Conservation (phyloP, 2,329 filamentous ascomycete species). For the Chrysoporthe cubensis region DNA sequence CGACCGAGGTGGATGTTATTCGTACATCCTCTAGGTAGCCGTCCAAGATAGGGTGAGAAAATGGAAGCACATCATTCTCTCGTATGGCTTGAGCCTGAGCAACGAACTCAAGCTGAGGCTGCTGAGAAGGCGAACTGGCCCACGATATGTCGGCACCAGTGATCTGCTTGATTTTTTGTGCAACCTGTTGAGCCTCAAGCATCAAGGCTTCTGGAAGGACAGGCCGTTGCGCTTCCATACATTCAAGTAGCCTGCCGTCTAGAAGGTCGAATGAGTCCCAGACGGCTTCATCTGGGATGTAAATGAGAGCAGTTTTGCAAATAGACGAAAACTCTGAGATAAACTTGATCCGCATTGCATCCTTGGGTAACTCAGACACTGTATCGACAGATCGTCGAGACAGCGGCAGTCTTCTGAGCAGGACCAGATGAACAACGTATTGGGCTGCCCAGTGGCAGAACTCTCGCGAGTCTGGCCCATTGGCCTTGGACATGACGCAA, state of each 20-base stretch:
- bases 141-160: constrained; percentile 13
- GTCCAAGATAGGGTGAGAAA: constrained; percentile 52
- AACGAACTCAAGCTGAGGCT: background rate
- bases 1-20: constrained; percentile 38
- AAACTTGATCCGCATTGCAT: constrained; percentile 4
- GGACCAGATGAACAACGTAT: constrained; percentile 35
- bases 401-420: constrained; percentile 34
- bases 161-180: constrained; percentile 24
- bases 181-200: constrained; percentile 16
- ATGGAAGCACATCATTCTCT: constrained; percentile 44
- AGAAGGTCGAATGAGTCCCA: constrained; percentile 35
- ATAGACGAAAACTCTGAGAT: constrained; percentile 14
- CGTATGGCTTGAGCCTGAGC: constrained; percentile 7
- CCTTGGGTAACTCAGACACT: background rate
- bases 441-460: constrained; percentile 27
- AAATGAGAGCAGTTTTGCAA: constrained; percentile 21
- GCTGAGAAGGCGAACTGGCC: background rate
- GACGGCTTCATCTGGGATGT: constrained; percentile 21
- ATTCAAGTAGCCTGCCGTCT: constrained; percentile 32
- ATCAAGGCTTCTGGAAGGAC: constrained; percentile 19
- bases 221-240: constrained; percentile 6
- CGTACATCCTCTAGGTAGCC: constrained; percentile 48
- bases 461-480: constrained; percentile 19
- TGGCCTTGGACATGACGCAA: constrained; percentile 29
- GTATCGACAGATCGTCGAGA: constrained; percentile 31